A percentile compares a stretch with the other conserved stretches of the same genome.
Evolutionary conservation across 805 yeast species (phyloP).

Genomic region (Candida coleopterorum): DNA sequence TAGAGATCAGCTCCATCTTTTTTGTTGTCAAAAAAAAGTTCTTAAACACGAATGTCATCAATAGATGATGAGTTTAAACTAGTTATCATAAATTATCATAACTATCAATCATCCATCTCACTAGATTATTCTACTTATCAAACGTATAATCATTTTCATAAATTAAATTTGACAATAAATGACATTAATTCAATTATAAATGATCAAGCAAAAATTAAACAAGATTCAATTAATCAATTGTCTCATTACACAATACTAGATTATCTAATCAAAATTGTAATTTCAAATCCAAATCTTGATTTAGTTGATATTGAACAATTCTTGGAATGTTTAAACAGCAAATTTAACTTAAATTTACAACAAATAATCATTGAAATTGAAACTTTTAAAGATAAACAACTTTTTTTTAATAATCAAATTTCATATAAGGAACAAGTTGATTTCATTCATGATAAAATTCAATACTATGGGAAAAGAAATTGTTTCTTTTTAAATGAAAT

Average conservation of each 20-base stretch:
- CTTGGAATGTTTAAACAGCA: too few relatives aligned
- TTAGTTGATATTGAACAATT: background rate
- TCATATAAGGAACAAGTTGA: too few relatives aligned
- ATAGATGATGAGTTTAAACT: slow-evolving; percentile 8
- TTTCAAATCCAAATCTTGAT: background rate
- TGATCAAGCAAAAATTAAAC: background rate
- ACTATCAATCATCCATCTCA: slow-evolving; percentile 6
- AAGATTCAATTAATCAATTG: background rate
- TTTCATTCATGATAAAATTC: too few relatives aligned
- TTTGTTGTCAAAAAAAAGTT: too few relatives aligned
- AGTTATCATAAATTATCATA: slow-evolving; percentile 8
- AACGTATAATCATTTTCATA: slow-evolving; percentile 6
- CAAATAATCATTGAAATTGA: too few relatives aligned
- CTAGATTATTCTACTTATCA: slow-evolving; percentile 3
- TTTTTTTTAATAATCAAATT: too few relatives aligned
- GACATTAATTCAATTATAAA: background rate
- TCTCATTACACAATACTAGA: slow-evolving; percentile 1
- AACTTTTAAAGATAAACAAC: too few relatives aligned
- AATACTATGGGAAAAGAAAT: slow-evolving; percentile 8
- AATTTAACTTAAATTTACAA: too few relatives aligned
- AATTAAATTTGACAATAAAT: slow-evolving; percentile 1
- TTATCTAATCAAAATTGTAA: background rate
- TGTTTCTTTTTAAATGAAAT: slow-evolving; percentile 10
- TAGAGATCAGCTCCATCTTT: too few relatives aligned
- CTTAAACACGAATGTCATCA: background rate